phyloP scores from a whole-genome alignment of 768 basidiomycete genomes.

The Tricholoma bakamatsutake region DNA sequence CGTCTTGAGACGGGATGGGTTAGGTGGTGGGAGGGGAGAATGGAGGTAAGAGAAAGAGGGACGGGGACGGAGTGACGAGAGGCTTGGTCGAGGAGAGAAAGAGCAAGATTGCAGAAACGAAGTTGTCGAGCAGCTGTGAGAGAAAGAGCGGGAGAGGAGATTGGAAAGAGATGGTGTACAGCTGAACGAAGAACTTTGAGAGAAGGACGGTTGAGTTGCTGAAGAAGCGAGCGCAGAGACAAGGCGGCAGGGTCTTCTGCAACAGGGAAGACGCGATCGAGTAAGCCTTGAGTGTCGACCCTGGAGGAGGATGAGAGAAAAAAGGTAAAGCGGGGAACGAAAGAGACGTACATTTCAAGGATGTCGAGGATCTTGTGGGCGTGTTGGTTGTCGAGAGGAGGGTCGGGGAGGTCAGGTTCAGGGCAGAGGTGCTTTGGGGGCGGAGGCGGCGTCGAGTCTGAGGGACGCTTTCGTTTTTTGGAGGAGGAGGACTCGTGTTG shows the following conservation, averaged over 20 bases:
- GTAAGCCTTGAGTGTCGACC: conserved; percentile 66
- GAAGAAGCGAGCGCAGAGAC: conserved; percentile 51
- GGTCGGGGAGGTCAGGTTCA: background rate
- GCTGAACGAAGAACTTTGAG: conserved; percentile 57
- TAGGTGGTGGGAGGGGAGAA: conserved; percentile 26
- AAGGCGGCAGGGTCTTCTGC: conserved; percentile 36
- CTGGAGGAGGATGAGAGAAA: conserved; percentile 25
- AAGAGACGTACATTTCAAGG: conserved; percentile 43
- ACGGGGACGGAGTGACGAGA: conserved; percentile 43
- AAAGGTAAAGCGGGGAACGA: too few species aligned
- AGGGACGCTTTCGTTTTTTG: conserved; percentile 66
- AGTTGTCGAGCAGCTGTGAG: conserved; percentile 63
- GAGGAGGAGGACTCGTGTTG: conserved; percentile 24
- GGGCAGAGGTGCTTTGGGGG: conserved; percentile 34
- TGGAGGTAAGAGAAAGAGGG: conserved; percentile 39
- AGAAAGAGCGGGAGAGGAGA: conserved; percentile 58
- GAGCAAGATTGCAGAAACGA: conserved; percentile 69
- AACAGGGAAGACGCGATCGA: conserved; percentile 73
- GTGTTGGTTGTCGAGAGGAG: conserved; percentile 18
- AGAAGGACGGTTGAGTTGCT: conserved; percentile 46
- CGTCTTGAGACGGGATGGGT: conserved; percentile 29
- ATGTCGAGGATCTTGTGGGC: conserved; percentile 55
- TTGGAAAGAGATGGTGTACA: conserved; percentile 61
- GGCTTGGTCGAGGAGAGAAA: conserved; percentile 66
- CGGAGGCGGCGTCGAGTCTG: conserved; percentile 32